Conservation (phyloP, 306 rosid species). For the Cucumis hystrix region DNA sequence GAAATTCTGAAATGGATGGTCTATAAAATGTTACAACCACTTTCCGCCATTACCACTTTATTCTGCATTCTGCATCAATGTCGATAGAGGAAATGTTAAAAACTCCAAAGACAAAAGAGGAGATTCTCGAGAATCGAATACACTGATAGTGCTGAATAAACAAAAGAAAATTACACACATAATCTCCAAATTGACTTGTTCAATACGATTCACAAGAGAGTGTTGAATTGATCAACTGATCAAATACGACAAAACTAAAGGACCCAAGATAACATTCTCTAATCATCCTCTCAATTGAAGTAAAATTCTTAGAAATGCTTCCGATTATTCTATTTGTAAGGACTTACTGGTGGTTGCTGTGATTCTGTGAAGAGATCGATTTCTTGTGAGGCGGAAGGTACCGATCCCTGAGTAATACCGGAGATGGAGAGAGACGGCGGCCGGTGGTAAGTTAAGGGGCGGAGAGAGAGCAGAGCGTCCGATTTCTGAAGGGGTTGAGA, state of each 20-base stretch:
- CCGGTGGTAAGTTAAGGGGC: neutral
- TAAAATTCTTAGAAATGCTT: neutral
- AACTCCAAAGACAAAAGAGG: neutral
- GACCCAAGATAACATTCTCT: neutral
- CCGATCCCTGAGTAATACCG: neutral
- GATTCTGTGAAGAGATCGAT: neutral
- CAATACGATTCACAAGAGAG: neutral
- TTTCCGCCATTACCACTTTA: slow-evolving; percentile 4
- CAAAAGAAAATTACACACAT: neutral
- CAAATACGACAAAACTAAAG: neutral
- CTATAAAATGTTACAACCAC: neutral
- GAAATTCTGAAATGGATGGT: neutral
- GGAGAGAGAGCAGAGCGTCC: neutral
- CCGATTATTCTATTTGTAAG: neutral
- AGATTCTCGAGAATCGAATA: neutral
- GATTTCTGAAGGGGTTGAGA: neutral
- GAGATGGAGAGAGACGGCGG: neutral
- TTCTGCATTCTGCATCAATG: neutral
- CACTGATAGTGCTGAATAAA: neutral
- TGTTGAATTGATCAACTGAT: neutral
- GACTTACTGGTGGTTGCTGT: neutral
- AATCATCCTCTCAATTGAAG: neutral
- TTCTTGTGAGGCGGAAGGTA: neutral
- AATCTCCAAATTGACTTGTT: neutral
- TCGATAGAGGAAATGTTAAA: neutral